Evolutionary conservation across 176 grass and related monocot species (phyloP).

Genomic region (Bonia amplexicaulis): DNA sequence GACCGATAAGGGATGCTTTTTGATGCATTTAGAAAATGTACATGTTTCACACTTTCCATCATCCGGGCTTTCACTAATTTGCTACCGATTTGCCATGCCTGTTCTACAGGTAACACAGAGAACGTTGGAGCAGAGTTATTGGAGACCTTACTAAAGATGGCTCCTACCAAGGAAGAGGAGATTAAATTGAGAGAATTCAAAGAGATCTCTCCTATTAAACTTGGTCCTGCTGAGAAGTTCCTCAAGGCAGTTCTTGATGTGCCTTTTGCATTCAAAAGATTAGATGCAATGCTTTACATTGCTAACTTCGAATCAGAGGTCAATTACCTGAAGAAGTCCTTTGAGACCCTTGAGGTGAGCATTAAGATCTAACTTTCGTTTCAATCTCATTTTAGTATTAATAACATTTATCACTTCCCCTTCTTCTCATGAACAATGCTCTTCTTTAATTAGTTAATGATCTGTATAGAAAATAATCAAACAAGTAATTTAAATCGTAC

Average conservation of each 20-base stretch:
- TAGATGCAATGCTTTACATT: conserved; percentile 97
- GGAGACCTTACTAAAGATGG: conserved; percentile 98
- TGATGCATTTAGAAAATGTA: neutral
- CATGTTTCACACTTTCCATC: conserved; percentile 2
- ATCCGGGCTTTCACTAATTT: conserved; percentile 11
- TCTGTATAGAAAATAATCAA: neutral
- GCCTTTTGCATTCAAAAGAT: conserved; percentile 96
- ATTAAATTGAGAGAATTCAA: conserved; percentile 87
- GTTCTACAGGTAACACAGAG: conserved; percentile 63
- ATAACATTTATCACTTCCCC: neutral
- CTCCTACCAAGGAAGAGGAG: conserved; percentile 97
- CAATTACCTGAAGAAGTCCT: conserved; percentile 90
- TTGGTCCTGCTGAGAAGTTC: conserved; percentile 83
- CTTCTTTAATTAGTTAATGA: neutral
- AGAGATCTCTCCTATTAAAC: conserved; percentile 60
- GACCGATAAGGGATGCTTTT: neutral
- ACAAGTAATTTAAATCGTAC: neutral
- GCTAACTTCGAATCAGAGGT: conserved; percentile 92
- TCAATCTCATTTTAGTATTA: neutral
- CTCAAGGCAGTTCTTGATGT: conserved; percentile 91
- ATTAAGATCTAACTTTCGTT: neutral
- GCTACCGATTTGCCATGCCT: conserved; percentile 21
- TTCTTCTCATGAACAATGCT: neutral
- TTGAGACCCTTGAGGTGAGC: conserved; percentile 95
- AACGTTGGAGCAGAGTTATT: conserved; percentile 77